phyloP scores from a whole-genome alignment of 495 filamentous ascomycete genomes.

The Lepraria neglecta region DNA sequence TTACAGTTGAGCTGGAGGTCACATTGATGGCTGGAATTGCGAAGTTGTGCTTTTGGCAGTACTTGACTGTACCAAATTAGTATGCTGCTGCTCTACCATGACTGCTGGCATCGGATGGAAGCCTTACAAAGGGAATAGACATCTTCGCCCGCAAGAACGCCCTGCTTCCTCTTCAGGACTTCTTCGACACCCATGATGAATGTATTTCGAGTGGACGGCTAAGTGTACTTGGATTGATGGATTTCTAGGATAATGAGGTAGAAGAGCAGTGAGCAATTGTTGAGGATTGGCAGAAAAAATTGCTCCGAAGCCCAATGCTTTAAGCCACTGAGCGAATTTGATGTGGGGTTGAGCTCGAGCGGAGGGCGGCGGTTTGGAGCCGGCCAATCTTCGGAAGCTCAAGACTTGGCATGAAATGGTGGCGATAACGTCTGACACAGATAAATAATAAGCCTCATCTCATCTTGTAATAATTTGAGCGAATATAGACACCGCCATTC shows the following conservation, averaged over 20 bases:
- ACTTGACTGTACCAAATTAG: constrained; percentile 52
- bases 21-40: constrained; percentile 94
- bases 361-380: too few relatives aligned
- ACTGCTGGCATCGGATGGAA: not conserved
- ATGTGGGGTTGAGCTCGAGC: too few relatives aligned
- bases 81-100: not conserved
- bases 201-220: not conserved
- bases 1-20: constrained; percentile 73
- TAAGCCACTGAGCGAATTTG: too few relatives aligned
- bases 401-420: too few relatives aligned
- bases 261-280: not conserved
- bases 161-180: constrained; percentile 18
- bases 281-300: too few relatives aligned
- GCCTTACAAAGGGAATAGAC: constrained; percentile 42
- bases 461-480: too few relatives aligned
- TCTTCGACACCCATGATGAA: constrained; percentile 12
- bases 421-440: too few relatives aligned
- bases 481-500: too few relatives aligned
- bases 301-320: too few relatives aligned
- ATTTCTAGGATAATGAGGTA: not conserved
- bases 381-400: too few relatives aligned
- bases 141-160: constrained; percentile 23
- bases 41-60: constrained; percentile 75
- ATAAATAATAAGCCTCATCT: too few relatives aligned
- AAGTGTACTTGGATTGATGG: not conserved